Percentiles rank a stretch among this genome's conserved stretches.
Evolutionary conservation across 2,329 filamentous ascomycete species (phyloP).

Genomic region (Venturia effusa): DNA sequence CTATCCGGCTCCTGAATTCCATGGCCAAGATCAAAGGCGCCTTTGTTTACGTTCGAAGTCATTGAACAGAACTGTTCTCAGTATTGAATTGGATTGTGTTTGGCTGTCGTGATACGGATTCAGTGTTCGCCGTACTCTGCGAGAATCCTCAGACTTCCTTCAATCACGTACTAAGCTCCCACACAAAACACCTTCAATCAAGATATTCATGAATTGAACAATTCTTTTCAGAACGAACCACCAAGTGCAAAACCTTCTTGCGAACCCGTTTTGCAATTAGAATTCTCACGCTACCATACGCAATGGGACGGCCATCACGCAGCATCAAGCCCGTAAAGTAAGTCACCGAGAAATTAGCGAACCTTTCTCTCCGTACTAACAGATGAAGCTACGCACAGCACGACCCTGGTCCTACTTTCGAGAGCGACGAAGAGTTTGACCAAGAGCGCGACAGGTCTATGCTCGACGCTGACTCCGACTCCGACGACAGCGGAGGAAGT

Average conservation of each 20-base stretch:
- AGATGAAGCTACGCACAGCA: not conserved
- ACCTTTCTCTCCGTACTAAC: not conserved
- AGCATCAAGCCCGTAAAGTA: not conserved
- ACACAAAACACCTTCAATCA: not conserved
- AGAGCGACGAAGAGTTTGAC: not conserved
- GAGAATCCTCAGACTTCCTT: not conserved
- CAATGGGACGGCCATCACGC: not conserved
- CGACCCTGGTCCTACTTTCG: not conserved
- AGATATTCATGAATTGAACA: not conserved
- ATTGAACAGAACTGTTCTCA: not conserved
- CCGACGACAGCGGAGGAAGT: not conserved
- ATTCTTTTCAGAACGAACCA: not conserved
- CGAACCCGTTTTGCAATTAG: not conserved
- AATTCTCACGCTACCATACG: not conserved
- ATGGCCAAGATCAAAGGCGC: not conserved
- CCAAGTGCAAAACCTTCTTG: not conserved
- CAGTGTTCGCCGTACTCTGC: not conserved
- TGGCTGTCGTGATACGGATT: not conserved
- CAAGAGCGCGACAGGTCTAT: not conserved
- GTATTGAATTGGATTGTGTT: not conserved
- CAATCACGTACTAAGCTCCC: not conserved
- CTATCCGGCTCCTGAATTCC: not conserved
- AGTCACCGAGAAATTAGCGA: not conserved
- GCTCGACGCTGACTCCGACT: not conserved
- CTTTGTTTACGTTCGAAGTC: not conserved